phyloP scores from a whole-genome alignment of 2,329 filamentous ascomycete genomes.

The Drechslerella stenobrocha region DNA sequence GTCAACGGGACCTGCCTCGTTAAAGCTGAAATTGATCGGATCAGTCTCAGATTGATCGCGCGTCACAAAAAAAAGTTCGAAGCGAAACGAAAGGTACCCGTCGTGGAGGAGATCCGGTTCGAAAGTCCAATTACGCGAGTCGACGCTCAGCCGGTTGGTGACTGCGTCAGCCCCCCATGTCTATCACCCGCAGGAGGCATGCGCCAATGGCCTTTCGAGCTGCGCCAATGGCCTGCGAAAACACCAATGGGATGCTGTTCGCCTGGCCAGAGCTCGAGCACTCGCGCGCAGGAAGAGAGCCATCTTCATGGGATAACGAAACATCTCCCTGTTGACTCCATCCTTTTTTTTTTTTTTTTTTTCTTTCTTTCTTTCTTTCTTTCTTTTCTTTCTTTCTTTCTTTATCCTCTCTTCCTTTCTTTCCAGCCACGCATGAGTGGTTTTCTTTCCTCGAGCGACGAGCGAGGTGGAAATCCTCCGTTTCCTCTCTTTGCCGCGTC shows the following conservation, averaged over 20 bases:
- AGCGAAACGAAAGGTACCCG: background rate
- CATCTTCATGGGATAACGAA: too few relatives aligned
- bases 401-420: background rate
- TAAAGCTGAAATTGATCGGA: constrained; percentile 26
- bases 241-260: too few relatives aligned
- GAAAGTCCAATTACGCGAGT: constrained; percentile 7
- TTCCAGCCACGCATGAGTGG: constrained; percentile 23
- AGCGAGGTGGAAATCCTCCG: constrained; percentile 12
- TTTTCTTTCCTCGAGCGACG: constrained; percentile 6
- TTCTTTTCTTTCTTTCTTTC: background rate
- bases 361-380: background rate
- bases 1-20: constrained; percentile 18
- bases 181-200: background rate
- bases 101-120: constrained; percentile 26
- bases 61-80: constrained; percentile 29
- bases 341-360: background rate
- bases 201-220: too few relatives aligned
- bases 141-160: background rate
- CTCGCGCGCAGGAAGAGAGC: too few relatives aligned
- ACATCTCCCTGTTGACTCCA: background rate
- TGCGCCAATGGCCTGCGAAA: too few relatives aligned
- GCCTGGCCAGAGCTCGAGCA: too few relatives aligned
- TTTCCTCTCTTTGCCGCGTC: constrained; percentile 3
- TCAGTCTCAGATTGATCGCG: constrained; percentile 41
- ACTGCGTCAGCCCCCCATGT: background rate